Percentiles rank a stretch among this genome's conserved stretches.
phyloP scores from a whole-genome alignment of 768 basidiomycete genomes.

The Dacryopinax spathularia region DNA sequence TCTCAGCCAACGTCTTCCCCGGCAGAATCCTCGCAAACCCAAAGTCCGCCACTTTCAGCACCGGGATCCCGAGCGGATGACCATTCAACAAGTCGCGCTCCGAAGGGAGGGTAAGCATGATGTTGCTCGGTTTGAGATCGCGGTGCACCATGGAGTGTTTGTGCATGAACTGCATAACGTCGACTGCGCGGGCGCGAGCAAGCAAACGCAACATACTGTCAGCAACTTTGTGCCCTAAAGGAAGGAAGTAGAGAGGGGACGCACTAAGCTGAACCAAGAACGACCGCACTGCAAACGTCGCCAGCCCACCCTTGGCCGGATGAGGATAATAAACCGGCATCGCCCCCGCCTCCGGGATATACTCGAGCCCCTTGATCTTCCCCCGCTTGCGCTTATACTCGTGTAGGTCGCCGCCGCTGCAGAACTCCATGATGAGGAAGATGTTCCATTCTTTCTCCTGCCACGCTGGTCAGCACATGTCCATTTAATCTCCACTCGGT shows the following conservation, averaged over 20 bases:
- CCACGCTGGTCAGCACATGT: background rate
- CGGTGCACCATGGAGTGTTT: slow-evolving; percentile 83
- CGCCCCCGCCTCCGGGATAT: slow-evolving; percentile 51
- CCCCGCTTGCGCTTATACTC: slow-evolving; percentile 98
- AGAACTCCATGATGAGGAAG: slow-evolving; percentile 96
- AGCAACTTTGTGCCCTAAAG: background rate
- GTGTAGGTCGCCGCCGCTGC: slow-evolving; percentile 88
- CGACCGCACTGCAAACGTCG: slow-evolving; percentile 79
- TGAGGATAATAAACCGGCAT: slow-evolving; percentile 79
- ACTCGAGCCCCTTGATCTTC: slow-evolving; percentile 76
- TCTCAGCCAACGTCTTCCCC: slow-evolving; percentile 89
- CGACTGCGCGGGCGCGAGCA: slow-evolving; percentile 35
- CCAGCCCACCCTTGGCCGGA: slow-evolving; percentile 77
- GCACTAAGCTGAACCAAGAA: slow-evolving; percentile 81
- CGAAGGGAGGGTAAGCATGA: slow-evolving; percentile 9
- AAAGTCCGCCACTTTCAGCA: slow-evolving; percentile 95
- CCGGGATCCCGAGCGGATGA: slow-evolving; percentile 81
- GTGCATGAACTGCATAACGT: slow-evolving; percentile 84
- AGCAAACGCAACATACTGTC: background rate
- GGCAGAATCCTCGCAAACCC: slow-evolving; percentile 91
- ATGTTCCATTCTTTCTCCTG: slow-evolving; percentile 35
- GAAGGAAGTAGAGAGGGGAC: slow-evolving; percentile 17
- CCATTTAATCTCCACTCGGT: background rate
- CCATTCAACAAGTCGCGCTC: slow-evolving; percentile 32
- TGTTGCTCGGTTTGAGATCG: slow-evolving; percentile 90